Conservation (phyloP, 345 rosid genomes). For the Arabidopsis arenosa region DNA sequence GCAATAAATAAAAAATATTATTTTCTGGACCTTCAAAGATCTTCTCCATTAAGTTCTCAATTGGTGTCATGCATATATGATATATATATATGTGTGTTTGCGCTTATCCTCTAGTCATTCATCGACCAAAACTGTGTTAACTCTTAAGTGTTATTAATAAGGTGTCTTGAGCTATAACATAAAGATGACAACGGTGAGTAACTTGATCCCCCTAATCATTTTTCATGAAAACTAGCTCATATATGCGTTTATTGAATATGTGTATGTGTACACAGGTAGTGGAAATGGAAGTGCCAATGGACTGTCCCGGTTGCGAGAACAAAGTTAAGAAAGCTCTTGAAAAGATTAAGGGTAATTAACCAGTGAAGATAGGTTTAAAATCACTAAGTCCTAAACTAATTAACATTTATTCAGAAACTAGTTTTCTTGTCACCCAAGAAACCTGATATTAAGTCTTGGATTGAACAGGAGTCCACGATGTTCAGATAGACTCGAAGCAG, state of each 20-base stretch:
- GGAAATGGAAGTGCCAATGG: slow-evolving; percentile 74
- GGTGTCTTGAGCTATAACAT: slow-evolving; percentile 2
- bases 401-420: background rate
- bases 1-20: slow-evolving; percentile 35
- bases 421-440: slow-evolving; percentile 24
- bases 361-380: background rate
- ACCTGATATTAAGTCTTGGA: slow-evolving; percentile 16
- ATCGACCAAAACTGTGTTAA: slow-evolving; percentile 18
- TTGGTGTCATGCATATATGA: slow-evolving; percentile 3
- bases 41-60: slow-evolving; percentile 27
- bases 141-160: background rate
- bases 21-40: slow-evolving; percentile 19
- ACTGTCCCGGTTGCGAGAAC: slow-evolving; percentile 72
- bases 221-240: background rate
- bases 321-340: slow-evolving; percentile 64
- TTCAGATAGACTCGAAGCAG: slow-evolving; percentile 61
- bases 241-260: slow-evolving; percentile 1
- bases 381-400: background rate
- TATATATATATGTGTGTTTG: background rate
- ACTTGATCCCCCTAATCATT: background rate
- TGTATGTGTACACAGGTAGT: slow-evolving; percentile 50
- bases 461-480: slow-evolving; percentile 63
- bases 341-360: slow-evolving; percentile 62
- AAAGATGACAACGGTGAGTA: slow-evolving; percentile 50
- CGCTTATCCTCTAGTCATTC: slow-evolving; percentile 1